Evolutionary conservation across 2,329 filamentous ascomycete genomes (phyloP), one percentile per base, ranked within the genome.

Genomic region (Penicillium sp.): DNA sequence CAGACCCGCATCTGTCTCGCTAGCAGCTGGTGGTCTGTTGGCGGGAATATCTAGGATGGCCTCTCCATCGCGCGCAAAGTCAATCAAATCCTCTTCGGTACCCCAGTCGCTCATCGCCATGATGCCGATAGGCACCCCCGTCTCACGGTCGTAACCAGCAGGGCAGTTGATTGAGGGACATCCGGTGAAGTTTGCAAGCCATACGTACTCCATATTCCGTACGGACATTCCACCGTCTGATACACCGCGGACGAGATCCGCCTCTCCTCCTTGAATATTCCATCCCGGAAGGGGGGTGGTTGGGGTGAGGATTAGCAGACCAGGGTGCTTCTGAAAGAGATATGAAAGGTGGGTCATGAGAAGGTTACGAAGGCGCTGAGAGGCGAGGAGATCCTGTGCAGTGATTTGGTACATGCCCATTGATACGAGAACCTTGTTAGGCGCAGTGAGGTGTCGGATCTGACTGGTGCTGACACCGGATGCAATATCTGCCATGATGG

Each of bases 151-250:
- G 74, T 92, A 96, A 1, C 90, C 92, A 11, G 90, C 86, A 0
- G 93, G 91, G 35, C 86, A 86, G 46, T 80, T 86, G 13, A 96
- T 83, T 1, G 90, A 86, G 1, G 93, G 93, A 48, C 87, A 87
- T 0, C 93, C 93, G 0, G 82, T 85, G 65, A 91, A 87, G 74
- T 97, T 97, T 7, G 92, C 89, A 35, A 96, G 75, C 84, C 90
- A 96, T 16, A 90, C 86, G 74, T 91, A 96, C 73, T 88, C 85
- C 91, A 96, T 96, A 69, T 85, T 90, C 26, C 84, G 80, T n/a
- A 96, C 78, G 16, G 85, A 87, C 59, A 77, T 80, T 70, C 95
- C 91, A 0, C 82, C 87, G 71, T 97, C 89, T 37, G 82, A 87
- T 63, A 91, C 79, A 2, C 93, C 93, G 47, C 80, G 75, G 8